These are phyloP conservation scores for Pecoramyces ruminantium DNA, from an alignment of 192 early-diverging fungal genomes.

Conservation along the genomic window DNA sequence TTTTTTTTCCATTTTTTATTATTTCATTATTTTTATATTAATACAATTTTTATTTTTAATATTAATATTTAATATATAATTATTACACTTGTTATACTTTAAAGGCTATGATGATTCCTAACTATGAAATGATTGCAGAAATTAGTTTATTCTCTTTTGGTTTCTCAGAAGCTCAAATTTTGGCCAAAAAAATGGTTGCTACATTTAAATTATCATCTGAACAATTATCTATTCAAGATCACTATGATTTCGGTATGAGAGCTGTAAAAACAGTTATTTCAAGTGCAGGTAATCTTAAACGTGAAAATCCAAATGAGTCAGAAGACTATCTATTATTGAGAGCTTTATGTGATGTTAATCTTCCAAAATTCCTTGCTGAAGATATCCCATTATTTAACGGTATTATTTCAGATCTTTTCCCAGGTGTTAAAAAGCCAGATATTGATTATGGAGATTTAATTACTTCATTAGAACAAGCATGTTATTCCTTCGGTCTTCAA, in stretches of 20 bases:
- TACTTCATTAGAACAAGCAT: conserved; percentile 19
- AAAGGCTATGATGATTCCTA: conserved; percentile 45
- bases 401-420: conserved; percentile 39
- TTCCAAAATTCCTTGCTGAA: conserved; percentile 41
- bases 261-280: conserved; percentile 46
- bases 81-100: too few relatives aligned
- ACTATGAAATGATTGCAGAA: conserved; percentile 48
- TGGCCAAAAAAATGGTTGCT: conserved; percentile 43
- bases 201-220: conserved; percentile 42
- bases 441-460: conserved; percentile 39
- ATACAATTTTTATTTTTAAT: too few relatives aligned
- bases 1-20: too few relatives aligned
- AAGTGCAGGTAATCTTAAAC: conserved; percentile 35
- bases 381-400: conserved; percentile 47
- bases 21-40: too few relatives aligned
- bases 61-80: too few relatives aligned
- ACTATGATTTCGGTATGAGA: conserved; percentile 49
- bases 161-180: conserved; percentile 32
- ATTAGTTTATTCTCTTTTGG: conserved; percentile 44
- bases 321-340: conserved; percentile 37
- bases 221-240: conserved; percentile 40
- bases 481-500: conserved; percentile 23
- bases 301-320: conserved; percentile 29
- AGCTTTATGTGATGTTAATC: conserved; percentile 37
- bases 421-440: conserved; percentile 30